Percentiles rank a stretch among this genome's conserved stretches.
These are phyloP conservation scores for Magnaporthiopsis rhizophila DNA, from an alignment of 2,329 filamentous ascomycete genomes.

Conservation along the genomic window DNA sequence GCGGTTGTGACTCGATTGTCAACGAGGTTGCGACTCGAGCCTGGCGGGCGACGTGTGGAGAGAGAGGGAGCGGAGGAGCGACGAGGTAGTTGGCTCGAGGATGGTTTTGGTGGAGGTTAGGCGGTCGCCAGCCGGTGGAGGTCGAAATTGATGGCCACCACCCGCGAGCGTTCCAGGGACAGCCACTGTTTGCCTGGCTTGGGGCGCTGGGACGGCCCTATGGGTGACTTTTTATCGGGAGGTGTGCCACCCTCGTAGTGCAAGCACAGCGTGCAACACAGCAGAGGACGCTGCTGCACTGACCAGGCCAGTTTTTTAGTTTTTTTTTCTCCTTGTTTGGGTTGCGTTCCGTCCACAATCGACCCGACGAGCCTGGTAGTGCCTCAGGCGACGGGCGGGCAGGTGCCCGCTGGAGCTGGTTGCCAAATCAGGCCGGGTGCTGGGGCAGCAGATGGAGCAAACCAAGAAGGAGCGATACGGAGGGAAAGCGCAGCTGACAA, in stretches of 20 bases:
- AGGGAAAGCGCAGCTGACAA: neutral
- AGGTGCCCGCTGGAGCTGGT: neutral
- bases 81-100: neutral
- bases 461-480: neutral
- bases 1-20: neutral
- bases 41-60: conserved; percentile 6
- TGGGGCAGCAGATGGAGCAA: neutral
- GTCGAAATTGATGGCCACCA: neutral
- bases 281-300: neutral
- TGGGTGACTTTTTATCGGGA: neutral
- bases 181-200: neutral
- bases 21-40: conserved; percentile 8
- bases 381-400: neutral
- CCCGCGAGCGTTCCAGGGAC: neutral
- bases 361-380: neutral
- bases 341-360: no score
- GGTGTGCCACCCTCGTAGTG: neutral
- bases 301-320: neutral
- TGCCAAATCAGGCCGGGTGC: neutral
- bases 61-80: conserved; percentile 7
- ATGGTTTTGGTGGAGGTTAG: neutral
- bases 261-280: neutral
- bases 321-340: no score
- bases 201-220: neutral
- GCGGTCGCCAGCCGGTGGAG: neutral